Conservation (phyloP, 179 eudicot species). For the Pouteria campechiana region DNA sequence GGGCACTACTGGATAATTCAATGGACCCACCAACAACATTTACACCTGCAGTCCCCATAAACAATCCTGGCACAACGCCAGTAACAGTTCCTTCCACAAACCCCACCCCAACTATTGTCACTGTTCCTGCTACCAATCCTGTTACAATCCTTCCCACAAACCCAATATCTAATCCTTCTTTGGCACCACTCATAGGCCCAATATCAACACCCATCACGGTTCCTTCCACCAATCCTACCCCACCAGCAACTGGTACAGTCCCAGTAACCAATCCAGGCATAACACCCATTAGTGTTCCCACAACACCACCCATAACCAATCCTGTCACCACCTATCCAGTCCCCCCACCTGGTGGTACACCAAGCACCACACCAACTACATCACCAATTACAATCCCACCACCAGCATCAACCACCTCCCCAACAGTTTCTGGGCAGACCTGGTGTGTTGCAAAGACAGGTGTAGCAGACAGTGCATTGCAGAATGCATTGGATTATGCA, state of each 20-base stretch:
- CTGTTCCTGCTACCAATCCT: constrained; percentile 41
- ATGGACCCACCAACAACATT: constrained; percentile 20
- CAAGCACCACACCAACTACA: constrained; percentile 21
- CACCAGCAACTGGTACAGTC: constrained; percentile 9
- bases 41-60: constrained; percentile 22
- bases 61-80: constrained; percentile 34
- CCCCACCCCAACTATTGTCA: constrained; percentile 41
- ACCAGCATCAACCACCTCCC: constrained; percentile 15
- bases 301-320: constrained; percentile 18
- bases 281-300: constrained; percentile 16
- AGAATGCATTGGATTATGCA: constrained; percentile 77
- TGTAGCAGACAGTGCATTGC: constrained; percentile 33
- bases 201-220: constrained; percentile 21
- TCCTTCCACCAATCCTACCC: constrained; percentile 21
- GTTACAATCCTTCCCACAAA: too few relatives aligned
- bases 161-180: constrained; percentile 8
- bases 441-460: constrained; percentile 87
- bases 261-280: constrained; percentile 32
- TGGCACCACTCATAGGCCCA: constrained; percentile 9
- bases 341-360: constrained; percentile 23
- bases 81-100: constrained; percentile 24
- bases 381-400: constrained; percentile 4
- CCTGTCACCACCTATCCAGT: constrained; percentile 35
- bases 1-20: constrained; percentile 13
- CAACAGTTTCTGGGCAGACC: constrained; percentile 38